These are phyloP conservation scores for Arctium minus DNA, from an alignment of 129 eudicot genomes.

Conservation along the genomic window DNA sequence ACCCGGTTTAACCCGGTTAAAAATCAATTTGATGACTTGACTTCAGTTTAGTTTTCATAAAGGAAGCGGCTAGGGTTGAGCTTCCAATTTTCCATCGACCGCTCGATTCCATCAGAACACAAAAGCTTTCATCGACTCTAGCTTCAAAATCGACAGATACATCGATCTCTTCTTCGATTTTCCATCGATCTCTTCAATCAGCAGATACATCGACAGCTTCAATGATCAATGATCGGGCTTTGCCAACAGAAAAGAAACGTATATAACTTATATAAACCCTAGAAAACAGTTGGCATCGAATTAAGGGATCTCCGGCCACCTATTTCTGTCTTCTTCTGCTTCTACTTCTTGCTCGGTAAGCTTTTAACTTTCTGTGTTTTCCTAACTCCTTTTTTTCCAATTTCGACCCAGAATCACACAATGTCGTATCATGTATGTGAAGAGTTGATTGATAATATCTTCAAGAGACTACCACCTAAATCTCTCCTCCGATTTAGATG, in stretches of 20 bases:
- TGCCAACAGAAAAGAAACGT: not conserved
- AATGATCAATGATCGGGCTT: not conserved
- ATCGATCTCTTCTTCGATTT: too few relatives aligned
- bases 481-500: conserved; percentile 30
- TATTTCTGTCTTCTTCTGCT: too few relatives aligned
- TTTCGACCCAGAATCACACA: not conserved
- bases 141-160: too few relatives aligned
- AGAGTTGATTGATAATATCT: conserved; percentile 24
- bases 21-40: too few relatives aligned
- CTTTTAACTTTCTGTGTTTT: not conserved
- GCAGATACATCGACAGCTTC: too few relatives aligned
- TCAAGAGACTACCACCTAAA: conserved; percentile 20
- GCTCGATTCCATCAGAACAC: too few relatives aligned
- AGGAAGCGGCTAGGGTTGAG: too few relatives aligned
- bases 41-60: too few relatives aligned
- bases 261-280: not conserved
- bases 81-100: too few relatives aligned
- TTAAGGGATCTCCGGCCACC: not conserved
- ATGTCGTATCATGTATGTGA: conserved; percentile 27
- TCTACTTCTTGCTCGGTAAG: not conserved
- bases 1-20: too few relatives aligned
- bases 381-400: not conserved
- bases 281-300: not conserved
- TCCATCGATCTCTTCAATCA: too few relatives aligned
- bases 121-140: too few relatives aligned